A percentile compares a stretch with the other conserved stretches of the same genome.
Evolutionary conservation across 192 early-diverging fungal species (phyloP).

Genomic region (Podila minutissima): DNA sequence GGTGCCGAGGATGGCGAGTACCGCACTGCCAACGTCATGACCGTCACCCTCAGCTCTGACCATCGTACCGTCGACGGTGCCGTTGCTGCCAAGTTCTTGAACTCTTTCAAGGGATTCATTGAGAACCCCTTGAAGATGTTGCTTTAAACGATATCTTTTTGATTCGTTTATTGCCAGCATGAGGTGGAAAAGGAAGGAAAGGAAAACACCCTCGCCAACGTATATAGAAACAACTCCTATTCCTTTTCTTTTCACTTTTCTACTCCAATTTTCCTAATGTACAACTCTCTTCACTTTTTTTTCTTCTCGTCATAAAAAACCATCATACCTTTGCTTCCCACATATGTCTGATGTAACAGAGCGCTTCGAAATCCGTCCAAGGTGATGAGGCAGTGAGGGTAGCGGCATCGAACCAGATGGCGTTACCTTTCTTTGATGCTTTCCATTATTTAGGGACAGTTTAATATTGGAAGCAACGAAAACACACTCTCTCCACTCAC

Average conservation of each 20-base stretch:
- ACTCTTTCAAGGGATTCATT: slow-evolving; percentile 87
- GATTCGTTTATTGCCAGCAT: background rate
- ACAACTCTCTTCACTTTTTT: slow-evolving; percentile 10
- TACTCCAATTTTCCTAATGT: slow-evolving; percentile 7
- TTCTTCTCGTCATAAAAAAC: no score
- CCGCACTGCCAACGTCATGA: slow-evolving; percentile 78
- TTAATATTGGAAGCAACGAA: no score
- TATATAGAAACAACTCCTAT: background rate
- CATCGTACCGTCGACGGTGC: slow-evolving; percentile 98
- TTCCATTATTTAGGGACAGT: no score
- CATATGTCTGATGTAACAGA: no score
- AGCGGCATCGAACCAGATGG: no score
- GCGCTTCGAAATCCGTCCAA: no score
- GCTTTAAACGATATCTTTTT: slow-evolving; percentile 68
- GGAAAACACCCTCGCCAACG: background rate
- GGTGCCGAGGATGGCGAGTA: slow-evolving; percentile 74
- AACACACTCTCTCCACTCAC: no score
- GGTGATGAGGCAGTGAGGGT: no score
- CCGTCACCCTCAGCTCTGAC: slow-evolving; percentile 90
- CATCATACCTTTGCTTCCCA: no score
- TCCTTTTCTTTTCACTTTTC: background rate
- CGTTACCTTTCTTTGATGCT: no score
- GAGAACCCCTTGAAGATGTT: slow-evolving; percentile 96
- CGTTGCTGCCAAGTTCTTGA: slow-evolving; percentile 89
- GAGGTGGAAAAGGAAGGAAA: background rate